Base-by-base conservation (phyloP, 2,329 filamentous ascomycete species). In the Aspergillus piperis region DNA sequence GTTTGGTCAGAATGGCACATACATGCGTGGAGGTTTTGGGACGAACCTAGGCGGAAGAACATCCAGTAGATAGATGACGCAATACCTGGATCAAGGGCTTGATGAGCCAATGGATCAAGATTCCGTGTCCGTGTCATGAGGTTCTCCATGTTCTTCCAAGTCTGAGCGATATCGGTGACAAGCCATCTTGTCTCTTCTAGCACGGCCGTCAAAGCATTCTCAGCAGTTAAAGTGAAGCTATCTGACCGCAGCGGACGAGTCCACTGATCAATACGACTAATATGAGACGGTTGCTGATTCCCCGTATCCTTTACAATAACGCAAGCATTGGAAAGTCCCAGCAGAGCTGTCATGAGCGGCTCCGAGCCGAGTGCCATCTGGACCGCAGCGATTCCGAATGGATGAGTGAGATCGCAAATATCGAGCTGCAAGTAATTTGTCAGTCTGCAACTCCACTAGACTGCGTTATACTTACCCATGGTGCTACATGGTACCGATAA, bases 401-500 rank as follows among this genome's bases (percentile, higher is more conserved):
- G 71, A 50, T 79, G 78, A 1, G 69, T 69, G 32, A 75, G 64
- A 42, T 81, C 79, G 47, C 73, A 78, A 4, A 80, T 76, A 58
- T 81, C 80, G 23, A 81, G 70, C 79, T 81, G 36, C 4, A 1
- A 8, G 27, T 8, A 41, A 5, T 27, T 8, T 52, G 7, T 38
- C 17, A 25, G 21, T 39, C 15, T 25, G 6, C 8, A 39, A 23
- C 19, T 7, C 5, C 10, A 38, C 8, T n/a, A n/a, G 3, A 2
- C 15, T 36, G 30, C 3, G 17, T 17, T 21, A 50, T 30, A 69
- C 74, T 55, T 69, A 81, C 79, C 79, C 80, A 81, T 19, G 78
- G 76, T 5, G 79, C 78, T 32, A 82, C 71, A 42, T 79, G 73
- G 54, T 82, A 82, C 48, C 78, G 70, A 57, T 80, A 82, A 56